These are phyloP conservation scores for Afroboletus lepidellus DNA, from an alignment of 1,284 basidiomycete species.

Conservation along the genomic window DNA sequence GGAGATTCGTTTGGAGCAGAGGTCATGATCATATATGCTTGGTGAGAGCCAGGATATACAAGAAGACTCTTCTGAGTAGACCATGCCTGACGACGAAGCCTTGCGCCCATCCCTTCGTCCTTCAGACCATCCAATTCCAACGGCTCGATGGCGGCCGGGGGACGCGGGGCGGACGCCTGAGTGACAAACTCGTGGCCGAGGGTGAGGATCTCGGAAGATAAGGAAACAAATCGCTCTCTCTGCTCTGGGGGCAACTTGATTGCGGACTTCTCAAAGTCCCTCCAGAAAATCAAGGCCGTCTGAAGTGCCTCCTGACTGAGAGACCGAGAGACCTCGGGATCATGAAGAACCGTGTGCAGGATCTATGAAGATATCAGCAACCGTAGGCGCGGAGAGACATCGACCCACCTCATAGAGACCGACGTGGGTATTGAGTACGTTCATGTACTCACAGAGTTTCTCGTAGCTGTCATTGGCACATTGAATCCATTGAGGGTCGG, in stretches of 20 bases:
- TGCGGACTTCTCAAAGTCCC: constrained; percentile 97
- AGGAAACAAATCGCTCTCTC: constrained; percentile 80
- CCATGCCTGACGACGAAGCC: constrained; percentile 69
- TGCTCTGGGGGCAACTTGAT: constrained; percentile 83
- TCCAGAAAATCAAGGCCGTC: constrained; percentile 91
- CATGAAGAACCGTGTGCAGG: constrained; percentile 61
- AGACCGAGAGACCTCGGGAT: constrained; percentile 58
- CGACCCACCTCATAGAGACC: constrained; percentile 82
- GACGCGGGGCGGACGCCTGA: constrained; percentile 57
- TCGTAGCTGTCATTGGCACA: constrained; percentile 90
- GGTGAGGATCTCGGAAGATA: constrained; percentile 90
- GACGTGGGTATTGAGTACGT: constrained; percentile 94
- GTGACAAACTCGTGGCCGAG: constrained; percentile 86
- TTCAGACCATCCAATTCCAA: constrained; percentile 67
- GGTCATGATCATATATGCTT: constrained; percentile 90
- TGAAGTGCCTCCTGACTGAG: constrained; percentile 69
- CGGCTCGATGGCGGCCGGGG: constrained; percentile 64
- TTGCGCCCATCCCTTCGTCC: constrained; percentile 66
- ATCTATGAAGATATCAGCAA: constrained; percentile 43
- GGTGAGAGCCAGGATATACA: constrained; percentile 81
- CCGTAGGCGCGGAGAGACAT: not conserved
- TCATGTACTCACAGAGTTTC: constrained; percentile 95
- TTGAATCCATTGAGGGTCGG: constrained; percentile 79
- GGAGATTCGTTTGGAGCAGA: constrained; percentile 83
- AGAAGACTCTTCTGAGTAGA: constrained; percentile 70